Base-by-base conservation (phyloP, 768 basidiomycete species). In the Macrocybe gigantea region DNA sequence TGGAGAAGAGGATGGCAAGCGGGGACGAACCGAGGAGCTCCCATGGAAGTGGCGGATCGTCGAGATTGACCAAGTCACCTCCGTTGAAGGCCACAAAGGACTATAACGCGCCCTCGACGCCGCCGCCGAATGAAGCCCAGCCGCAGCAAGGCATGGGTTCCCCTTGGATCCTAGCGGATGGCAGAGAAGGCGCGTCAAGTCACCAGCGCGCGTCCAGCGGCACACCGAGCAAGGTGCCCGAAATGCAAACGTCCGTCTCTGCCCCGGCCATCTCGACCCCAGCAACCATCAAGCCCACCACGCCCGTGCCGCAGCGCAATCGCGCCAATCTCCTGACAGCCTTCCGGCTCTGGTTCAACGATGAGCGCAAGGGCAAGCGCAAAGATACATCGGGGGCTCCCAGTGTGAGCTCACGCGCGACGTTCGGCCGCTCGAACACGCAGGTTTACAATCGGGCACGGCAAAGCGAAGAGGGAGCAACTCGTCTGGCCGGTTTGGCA, bases 271-370 rank as follows among this genome's bases (percentile, higher is more conserved):
- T 41, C 32, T 32, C 32, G 14, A 31, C 29, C 6, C 2, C 14
- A 39, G 35, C 15, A n/a, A 31, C 10, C 9, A 29, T 31, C 7
- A 53, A 50, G 30, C 38, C 51, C 14, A 45, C 50, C 22, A 38
- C 39, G 11, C 38, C 31, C n/a, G 56, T 56, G 1, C 71, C 70
- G 14, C 67, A 75, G 31, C 74, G 84, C 15, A 84, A 87, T 60
- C 75, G 87, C 33, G 88, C 89, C 6, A 92, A 87, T 60, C 62
- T 98, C 30, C 69, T 97, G 42, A 83, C 85, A 2, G 80, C 91
- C 5, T 92, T 98, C 67, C 79, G 90, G 39, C 74, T 85, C 52
- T 93, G 94, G 90, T 95, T 97, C 67, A 81, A 92, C 50, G 93
- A 96, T 51, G 93, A 93, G 53, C 75, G 78, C 54, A 93, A 90